phyloP scores from a whole-genome alignment of 1,284 basidiomycete genomes.

The Anthracocystis walkeri region DNA sequence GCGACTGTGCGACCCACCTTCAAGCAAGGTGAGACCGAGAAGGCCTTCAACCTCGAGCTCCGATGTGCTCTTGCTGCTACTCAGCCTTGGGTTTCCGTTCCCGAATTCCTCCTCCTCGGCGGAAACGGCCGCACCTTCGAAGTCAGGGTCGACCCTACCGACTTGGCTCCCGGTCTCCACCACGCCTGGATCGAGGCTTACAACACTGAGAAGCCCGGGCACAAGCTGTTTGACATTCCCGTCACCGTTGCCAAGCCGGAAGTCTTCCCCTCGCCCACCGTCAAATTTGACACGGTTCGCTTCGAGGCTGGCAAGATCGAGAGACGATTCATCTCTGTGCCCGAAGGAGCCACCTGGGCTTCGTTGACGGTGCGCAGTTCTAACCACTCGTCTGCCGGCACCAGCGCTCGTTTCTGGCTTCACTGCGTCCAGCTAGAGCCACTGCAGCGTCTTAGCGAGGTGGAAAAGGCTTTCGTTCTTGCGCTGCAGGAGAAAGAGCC shows the following conservation, averaged over 20 bases:
- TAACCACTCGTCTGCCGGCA: conserved; percentile 58
- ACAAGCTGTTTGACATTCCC: conserved; percentile 67
- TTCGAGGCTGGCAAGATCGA: conserved; percentile 65
- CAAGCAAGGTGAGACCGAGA: conserved; percentile 64
- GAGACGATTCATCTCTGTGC: conserved; percentile 67
- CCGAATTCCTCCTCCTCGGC: conserved; percentile 66
- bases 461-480: conserved; percentile 67
- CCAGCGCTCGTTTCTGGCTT: conserved; percentile 68
- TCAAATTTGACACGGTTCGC: conserved; percentile 49
- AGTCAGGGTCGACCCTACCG: conserved; percentile 67
- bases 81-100: conserved; percentile 65
- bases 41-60: conserved; percentile 65
- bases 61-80: conserved; percentile 57
- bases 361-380: conserved; percentile 64
- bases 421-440: conserved; percentile 69
- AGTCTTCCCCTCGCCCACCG: conserved; percentile 50
- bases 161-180: conserved; percentile 66
- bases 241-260: conserved; percentile 69
- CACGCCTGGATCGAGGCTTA: conserved; percentile 64
- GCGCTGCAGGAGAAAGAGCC: conserved; percentile 67
- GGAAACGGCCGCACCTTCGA: conserved; percentile 69
- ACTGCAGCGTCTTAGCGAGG: conserved; percentile 61
- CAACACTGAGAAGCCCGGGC: conserved; percentile 61
- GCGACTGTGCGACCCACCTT: conserved; percentile 66
- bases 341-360: conserved; percentile 69